phyloP scores from a whole-genome alignment of 2,329 filamentous ascomycete species.

The Claviceps purpurea region DNA sequence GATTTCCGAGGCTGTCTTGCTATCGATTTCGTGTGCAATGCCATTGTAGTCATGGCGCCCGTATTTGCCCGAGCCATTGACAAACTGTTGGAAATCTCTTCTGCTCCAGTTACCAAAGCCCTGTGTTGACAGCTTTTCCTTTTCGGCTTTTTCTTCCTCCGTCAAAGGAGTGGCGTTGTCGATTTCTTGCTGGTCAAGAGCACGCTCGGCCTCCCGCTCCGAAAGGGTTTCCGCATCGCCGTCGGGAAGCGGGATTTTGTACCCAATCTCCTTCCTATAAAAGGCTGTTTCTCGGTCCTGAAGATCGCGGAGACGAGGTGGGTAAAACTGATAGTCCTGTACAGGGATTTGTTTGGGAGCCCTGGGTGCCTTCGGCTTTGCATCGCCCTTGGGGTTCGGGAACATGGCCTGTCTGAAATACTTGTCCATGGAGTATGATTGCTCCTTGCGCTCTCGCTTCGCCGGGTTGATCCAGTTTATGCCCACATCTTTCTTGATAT shows the following conservation, averaged over 20 bases:
- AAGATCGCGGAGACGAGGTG: conserved; percentile 66
- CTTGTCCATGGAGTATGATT: conserved; percentile 96
- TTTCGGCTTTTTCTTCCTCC: conserved; percentile 79
- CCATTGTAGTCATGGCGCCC: conserved; percentile 74
- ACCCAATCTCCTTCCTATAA: conserved; percentile 90
- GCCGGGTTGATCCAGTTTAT: conserved; percentile 96
- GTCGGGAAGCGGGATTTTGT: conserved; percentile 83
- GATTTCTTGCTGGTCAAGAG: conserved; percentile 80
- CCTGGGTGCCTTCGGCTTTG: conserved; percentile 89
- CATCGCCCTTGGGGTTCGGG: conserved; percentile 65
- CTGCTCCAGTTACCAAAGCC: conserved; percentile 95
- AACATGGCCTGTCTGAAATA: conserved; percentile 90
- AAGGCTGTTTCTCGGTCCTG: conserved; percentile 94
- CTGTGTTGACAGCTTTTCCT: conserved; percentile 64
- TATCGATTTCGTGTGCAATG: conserved; percentile 83
- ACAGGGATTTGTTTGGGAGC: conserved; percentile 85
- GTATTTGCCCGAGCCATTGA: conserved; percentile 89
- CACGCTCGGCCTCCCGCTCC: conserved; percentile 76
- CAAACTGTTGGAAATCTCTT: conserved; percentile 94
- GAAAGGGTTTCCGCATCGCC: conserved; percentile 78
- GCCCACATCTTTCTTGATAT: conserved; percentile 81
- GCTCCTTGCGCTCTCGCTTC: conserved; percentile 96
- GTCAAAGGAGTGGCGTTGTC: conserved; percentile 81
- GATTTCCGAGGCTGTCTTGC: conserved; percentile 74
- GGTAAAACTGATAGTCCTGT: conserved; percentile 97